A percentile compares a stretch with the other conserved stretches of the same genome.
phyloP scores from a whole-genome alignment of 257 asterid genomes.

The Fraxinus americana region DNA sequence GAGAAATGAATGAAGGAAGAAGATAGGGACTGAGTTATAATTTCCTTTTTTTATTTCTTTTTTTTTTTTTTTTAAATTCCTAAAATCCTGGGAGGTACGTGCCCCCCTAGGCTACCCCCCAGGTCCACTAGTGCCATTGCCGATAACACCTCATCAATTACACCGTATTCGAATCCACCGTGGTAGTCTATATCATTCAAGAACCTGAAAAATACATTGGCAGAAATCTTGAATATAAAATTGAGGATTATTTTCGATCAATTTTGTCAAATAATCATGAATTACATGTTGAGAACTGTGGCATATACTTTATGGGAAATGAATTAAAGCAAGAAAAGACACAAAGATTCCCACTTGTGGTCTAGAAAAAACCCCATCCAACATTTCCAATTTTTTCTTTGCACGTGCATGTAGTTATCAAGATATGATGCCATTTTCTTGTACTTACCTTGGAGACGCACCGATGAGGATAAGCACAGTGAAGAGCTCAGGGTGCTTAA shows the following conservation, averaged over 20 bases:
- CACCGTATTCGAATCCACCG: slow-evolving; percentile 50
- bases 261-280: slow-evolving; percentile 5
- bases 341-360: background rate
- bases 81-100: too few species aligned
- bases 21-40: too few species aligned
- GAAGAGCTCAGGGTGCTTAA: slow-evolving; percentile 17
- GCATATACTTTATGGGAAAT: background rate
- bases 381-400: slow-evolving; percentile 17
- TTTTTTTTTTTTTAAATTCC: too few species aligned
- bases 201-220: slow-evolving; percentile 30
- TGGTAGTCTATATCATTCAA: slow-evolving; percentile 51
- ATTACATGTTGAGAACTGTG: too few species aligned
- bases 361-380: background rate
- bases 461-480: slow-evolving; percentile 3
- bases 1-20: too few species aligned
- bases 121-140: too few species aligned
- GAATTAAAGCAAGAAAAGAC: background rate
- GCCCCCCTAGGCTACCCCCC: too few species aligned
- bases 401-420: background rate
- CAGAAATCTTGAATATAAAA: too few species aligned
- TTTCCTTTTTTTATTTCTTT: too few species aligned
- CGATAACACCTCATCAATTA: slow-evolving; percentile 39
- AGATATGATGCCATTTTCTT: background rate
- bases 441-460: slow-evolving; percentile 12
- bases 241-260: background rate